These are phyloP conservation scores for Trypanosoma rangeli DNA, from an alignment of 208 protist genomes.

Conservation along the genomic window DNA sequence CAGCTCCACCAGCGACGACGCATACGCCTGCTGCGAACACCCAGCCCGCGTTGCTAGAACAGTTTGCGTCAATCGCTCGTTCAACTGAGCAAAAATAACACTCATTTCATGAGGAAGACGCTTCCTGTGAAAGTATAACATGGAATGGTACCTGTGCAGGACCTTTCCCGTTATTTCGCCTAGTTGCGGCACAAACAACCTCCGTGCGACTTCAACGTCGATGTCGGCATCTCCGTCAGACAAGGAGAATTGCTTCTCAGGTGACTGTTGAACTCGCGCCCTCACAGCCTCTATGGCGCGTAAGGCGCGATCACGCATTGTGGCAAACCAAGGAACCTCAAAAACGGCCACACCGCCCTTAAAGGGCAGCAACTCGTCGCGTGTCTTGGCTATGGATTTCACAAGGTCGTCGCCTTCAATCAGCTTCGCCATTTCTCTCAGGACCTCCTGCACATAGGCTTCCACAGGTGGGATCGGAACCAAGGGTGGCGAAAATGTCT, in stretches of 20 bases:
- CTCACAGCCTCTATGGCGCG: not conserved
- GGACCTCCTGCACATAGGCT: constrained; percentile 6
- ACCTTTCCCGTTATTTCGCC: not conserved
- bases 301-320: constrained; percentile 1
- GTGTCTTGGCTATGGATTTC: not conserved
- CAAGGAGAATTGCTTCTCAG: not conserved
- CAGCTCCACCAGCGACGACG: constrained; percentile 26
- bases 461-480: not conserved
- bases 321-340: constrained; percentile 14
- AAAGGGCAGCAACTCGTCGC: constrained; percentile 5
- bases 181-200: not conserved
- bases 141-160: not conserved
- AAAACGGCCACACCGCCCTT: constrained; percentile 21
- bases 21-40: not conserved
- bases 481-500: not conserved
- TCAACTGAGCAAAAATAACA: not conserved
- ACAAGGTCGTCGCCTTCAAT: not conserved
- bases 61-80: not conserved
- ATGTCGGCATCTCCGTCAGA: constrained; percentile 1
- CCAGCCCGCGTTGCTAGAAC: not conserved
- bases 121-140: not conserved
- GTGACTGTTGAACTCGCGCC: not conserved
- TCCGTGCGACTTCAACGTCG: not conserved
- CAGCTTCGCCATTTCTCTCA: not conserved
- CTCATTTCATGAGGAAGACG: not conserved